Conservation (phyloP, 176 grass and related monocot genomes). For the Ensete glaucum region DNA sequence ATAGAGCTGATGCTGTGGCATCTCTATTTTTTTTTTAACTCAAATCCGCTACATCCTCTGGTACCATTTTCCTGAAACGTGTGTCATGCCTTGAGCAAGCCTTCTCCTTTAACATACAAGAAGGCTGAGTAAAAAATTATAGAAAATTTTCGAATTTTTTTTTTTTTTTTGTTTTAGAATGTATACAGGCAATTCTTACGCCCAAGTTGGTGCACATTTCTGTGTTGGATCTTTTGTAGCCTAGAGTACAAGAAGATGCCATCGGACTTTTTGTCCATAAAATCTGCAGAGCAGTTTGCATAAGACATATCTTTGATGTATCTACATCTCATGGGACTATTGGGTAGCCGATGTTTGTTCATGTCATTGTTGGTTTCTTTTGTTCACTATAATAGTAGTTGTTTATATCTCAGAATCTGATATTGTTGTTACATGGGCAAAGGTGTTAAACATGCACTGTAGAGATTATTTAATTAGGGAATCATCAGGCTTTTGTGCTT, state of each 20-base stretch:
- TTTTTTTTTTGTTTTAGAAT: background rate
- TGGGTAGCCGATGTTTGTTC: too few species aligned
- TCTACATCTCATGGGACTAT: background rate
- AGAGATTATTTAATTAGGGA: too few species aligned
- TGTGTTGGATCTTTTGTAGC: background rate
- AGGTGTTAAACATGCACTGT: too few species aligned
- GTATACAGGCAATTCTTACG: background rate
- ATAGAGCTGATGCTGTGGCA: background rate
- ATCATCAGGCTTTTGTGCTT: too few species aligned
- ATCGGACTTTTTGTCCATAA: conserved; percentile 3
- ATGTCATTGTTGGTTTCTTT: background rate
- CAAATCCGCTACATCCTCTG: background rate
- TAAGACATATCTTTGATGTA: background rate
- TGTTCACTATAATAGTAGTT: background rate
- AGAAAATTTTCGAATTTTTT: background rate
- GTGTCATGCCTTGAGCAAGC: background rate
- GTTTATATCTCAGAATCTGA: background rate
- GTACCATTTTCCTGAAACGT: background rate
- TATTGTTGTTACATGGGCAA: too few species aligned
- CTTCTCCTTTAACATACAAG: background rate
- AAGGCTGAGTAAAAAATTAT: background rate
- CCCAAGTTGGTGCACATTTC: background rate
- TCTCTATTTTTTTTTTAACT: background rate
- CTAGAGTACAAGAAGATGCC: background rate
- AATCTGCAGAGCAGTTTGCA: background rate